Evolutionary conservation across 345 rosid genomes (phyloP).

Genomic region (Aethionema arabicum): DNA sequence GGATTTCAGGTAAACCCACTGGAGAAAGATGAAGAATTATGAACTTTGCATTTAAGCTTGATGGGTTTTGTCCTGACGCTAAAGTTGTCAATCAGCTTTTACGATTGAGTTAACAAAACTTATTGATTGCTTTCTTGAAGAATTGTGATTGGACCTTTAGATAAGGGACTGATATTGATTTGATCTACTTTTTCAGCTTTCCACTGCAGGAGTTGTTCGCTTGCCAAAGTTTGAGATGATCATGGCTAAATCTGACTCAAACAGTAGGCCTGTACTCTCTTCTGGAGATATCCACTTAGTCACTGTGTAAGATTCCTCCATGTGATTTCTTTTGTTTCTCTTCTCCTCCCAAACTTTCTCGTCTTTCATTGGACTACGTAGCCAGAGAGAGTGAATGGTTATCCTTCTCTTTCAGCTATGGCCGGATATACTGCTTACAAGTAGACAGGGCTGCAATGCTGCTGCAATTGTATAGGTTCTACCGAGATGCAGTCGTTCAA

Average conservation of each 20-base stretch:
- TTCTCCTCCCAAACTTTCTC: slow-evolving; percentile 8
- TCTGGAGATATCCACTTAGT: slow-evolving; percentile 81
- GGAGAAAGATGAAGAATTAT: background rate
- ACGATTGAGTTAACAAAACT: slow-evolving; percentile 18
- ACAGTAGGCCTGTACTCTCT: slow-evolving; percentile 86
- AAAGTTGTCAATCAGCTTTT: slow-evolving; percentile 7
- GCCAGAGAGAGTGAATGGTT: slow-evolving; percentile 14
- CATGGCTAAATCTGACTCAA: slow-evolving; percentile 85
- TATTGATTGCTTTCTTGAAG: background rate
- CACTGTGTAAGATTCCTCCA: slow-evolving; percentile 62
- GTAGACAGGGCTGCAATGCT: slow-evolving; percentile 96
- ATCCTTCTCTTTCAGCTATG: slow-evolving; percentile 63
- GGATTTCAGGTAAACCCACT: slow-evolving; percentile 87
- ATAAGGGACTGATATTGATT: slow-evolving; percentile 16
- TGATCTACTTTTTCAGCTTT: slow-evolving; percentile 62
- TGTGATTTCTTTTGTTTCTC: slow-evolving; percentile 18
- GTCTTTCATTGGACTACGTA: background rate
- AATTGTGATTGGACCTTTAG: slow-evolving; percentile 19
- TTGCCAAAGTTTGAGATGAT: slow-evolving; percentile 95
- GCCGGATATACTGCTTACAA: slow-evolving; percentile 97
- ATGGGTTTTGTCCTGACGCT: slow-evolving; percentile 11
- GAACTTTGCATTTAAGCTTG: slow-evolving; percentile 9
- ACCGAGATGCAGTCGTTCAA: slow-evolving; percentile 92
- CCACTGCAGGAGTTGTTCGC: slow-evolving; percentile 84
- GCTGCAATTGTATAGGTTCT: slow-evolving; percentile 85